phyloP scores from a whole-genome alignment of 2,329 filamentous ascomycete genomes.

The Aspergillus fischeri region DNA sequence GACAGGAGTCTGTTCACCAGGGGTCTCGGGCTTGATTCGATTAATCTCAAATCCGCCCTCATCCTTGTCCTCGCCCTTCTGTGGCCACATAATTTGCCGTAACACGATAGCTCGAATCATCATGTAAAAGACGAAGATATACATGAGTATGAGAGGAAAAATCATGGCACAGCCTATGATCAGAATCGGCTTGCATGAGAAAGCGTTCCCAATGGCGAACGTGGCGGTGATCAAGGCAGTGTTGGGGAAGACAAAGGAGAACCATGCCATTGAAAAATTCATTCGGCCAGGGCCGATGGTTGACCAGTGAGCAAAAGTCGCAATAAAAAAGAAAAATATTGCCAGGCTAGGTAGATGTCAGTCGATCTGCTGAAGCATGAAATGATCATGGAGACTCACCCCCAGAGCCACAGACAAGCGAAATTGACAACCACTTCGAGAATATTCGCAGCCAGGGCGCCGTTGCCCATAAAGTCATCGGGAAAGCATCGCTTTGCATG shows the following conservation, averaged over 20 bases:
- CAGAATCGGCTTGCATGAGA: conserved; percentile 56
- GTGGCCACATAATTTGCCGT: conserved; percentile 71
- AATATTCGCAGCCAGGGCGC: conserved; percentile 52
- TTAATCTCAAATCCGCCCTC: conserved; percentile 55
- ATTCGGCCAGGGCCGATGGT: conserved; percentile 59
- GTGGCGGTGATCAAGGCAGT: conserved; percentile 71
- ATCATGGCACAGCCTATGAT: conserved; percentile 67
- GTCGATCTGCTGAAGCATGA: background rate
- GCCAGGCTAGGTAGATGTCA: conserved; percentile 50
- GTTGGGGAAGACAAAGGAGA: conserved; percentile 77
- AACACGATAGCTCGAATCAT: conserved; percentile 67
- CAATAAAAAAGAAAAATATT: conserved; percentile 79
- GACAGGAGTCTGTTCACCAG: conserved; percentile 13
- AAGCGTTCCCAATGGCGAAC: conserved; percentile 62
- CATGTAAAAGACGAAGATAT: conserved; percentile 63
- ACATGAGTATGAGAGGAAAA: conserved; percentile 61
- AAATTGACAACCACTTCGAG: conserved; percentile 56
- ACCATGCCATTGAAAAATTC: conserved; percentile 82
- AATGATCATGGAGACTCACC: conserved; percentile 30
- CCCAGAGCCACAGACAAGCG: conserved; percentile 75
- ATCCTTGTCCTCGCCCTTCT: conserved; percentile 62
- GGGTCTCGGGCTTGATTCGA: conserved; percentile 22
- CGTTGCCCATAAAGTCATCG: conserved; percentile 54
- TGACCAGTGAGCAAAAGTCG: conserved; percentile 69
- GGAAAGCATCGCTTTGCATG: conserved; percentile 48